Evolutionary conservation across 257 asterid genomes (phyloP).

Genomic region (Solanum tacnaense): DNA sequence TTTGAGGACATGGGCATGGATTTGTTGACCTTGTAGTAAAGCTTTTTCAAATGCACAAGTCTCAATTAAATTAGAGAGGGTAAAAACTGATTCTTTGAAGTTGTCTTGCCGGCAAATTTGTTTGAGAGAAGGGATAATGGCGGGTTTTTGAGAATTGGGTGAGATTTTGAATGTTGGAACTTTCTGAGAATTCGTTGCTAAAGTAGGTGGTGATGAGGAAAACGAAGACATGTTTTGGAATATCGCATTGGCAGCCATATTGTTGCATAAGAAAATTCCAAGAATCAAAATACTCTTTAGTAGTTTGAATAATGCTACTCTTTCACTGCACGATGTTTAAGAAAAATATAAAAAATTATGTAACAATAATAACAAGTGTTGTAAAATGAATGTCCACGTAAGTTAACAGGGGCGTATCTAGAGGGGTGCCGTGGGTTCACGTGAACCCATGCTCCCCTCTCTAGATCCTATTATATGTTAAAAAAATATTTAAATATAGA

Average conservation of each 20-base stretch:
- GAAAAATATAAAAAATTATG: no score
- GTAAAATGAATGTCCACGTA: no score
- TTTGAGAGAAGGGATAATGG: conserved; percentile 7
- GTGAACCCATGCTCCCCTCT: no score
- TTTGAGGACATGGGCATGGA: conserved; percentile 49
- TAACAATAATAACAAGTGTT: no score
- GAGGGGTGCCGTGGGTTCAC: no score
- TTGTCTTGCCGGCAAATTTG: background rate
- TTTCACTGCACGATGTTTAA: no score
- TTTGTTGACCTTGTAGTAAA: conserved; percentile 41
- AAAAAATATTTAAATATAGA: no score
- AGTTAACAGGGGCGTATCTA: no score
- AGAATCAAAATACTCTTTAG: background rate
- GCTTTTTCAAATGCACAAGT: conserved; percentile 31
- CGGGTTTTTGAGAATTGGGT: background rate
- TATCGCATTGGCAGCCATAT: conserved; percentile 21
- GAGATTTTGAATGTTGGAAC: background rate
- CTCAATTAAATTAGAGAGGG: conserved; percentile 26
- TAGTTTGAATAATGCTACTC: background rate
- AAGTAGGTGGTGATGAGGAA: conserved; percentile 15
- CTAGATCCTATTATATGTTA: no score
- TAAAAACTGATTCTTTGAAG: conserved; percentile 23
- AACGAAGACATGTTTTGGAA: conserved; percentile 16
- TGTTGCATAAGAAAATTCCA: background rate
- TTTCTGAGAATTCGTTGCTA: background rate